Base-by-base conservation (phyloP, 2,329 filamentous ascomycete species). In the Stagonosporopsis vannaccii region DNA sequence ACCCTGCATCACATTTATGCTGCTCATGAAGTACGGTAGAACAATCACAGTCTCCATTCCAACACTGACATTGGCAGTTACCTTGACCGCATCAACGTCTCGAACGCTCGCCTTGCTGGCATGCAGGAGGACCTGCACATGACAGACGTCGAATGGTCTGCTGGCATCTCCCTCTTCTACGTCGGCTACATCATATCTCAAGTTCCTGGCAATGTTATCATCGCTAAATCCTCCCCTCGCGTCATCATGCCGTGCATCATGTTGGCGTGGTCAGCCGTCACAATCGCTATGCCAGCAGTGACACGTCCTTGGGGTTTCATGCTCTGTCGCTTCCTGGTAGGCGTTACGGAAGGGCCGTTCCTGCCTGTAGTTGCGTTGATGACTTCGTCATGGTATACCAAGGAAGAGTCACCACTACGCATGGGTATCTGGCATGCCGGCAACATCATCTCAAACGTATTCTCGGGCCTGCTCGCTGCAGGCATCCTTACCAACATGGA, bases 351-450 rank as follows among this genome's bases (percentile, higher is more conserved):
- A 57, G 75, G 73, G 8, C 74, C 74, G 0, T 78, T 77, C 54
- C 58, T 78, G n/a, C 75, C 76, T 1, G 75, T 73, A n/a, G 71
- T 75, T 11, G 61, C 75, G 0, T 64, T 76, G 17, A 74, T 67
- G 61, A 66, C 63, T 22, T 80, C 77, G 0, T 80, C 78, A 0
- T 82, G 80, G 80, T 82, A 82, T 55, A 81, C 77, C 1, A 79
- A 79, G 37, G 66, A 74, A 6, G 80, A 82, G 48, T 70, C 76
- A 0, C 78, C 78, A 0, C 68, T 77, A n/a, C 67, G 80, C 0
- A 81, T 80, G 67, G 79, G 76, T 11, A 73, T 81, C 17, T 77
- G 80, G 70, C 79, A 80, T 60, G 79, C 78, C 0, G 80, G 79
- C 20, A 79, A 78, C 40, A 78, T 76, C 7, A 76, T 81, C 46